A percentile compares a stretch with the other conserved stretches of the same genome.
Conservation (phyloP, 2,329 filamentous ascomycete species). For the Epichloe uncinata region DNA sequence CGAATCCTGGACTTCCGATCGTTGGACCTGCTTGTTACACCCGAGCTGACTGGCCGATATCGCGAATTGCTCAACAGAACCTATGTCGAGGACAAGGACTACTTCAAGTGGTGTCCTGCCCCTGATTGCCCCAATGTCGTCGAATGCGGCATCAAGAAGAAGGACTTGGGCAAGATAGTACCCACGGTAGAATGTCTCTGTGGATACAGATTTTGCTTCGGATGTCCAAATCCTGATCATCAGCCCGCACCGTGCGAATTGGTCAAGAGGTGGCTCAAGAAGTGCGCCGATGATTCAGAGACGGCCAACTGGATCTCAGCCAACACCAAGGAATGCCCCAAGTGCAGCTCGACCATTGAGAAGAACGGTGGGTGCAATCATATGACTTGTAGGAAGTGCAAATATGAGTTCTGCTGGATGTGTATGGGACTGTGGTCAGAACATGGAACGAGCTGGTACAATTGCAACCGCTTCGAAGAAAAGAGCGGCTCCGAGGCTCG, state of each 20-base stretch:
- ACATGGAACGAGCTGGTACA: constrained; percentile 98
- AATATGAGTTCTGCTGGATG: constrained; percentile 99
- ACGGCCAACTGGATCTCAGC: constrained; percentile 99
- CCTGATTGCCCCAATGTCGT: constrained; percentile 94
- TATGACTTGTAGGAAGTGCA: constrained; percentile 94
- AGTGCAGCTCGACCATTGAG: constrained; percentile 92
- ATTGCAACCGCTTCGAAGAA: constrained; percentile 94
- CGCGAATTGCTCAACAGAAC: constrained; percentile 78
- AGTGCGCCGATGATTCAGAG: constrained; percentile 95
- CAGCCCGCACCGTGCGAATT: constrained; percentile 84
- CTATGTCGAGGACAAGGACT: constrained; percentile 94
- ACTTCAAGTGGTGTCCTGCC: constrained; percentile 92
- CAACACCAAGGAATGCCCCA: constrained; percentile 96
- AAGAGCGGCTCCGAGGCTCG: constrained; percentile 85
- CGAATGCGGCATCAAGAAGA: constrained; percentile 77
- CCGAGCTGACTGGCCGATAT: constrained; percentile 51
- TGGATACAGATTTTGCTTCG: constrained; percentile 86
- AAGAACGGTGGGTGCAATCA: constrained; percentile 98
- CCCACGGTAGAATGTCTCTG: constrained; percentile 82
- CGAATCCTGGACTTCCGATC: constrained; percentile 86
- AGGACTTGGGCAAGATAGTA: constrained; percentile 71
- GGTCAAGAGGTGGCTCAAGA: constrained; percentile 93
- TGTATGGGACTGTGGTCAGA: constrained; percentile 99
- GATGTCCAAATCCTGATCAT: constrained; percentile 79
- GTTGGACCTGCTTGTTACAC: constrained; percentile 58